Evolutionary conservation across 257 asterid species (phyloP).

Genomic region (Solanum paucissectum): DNA sequence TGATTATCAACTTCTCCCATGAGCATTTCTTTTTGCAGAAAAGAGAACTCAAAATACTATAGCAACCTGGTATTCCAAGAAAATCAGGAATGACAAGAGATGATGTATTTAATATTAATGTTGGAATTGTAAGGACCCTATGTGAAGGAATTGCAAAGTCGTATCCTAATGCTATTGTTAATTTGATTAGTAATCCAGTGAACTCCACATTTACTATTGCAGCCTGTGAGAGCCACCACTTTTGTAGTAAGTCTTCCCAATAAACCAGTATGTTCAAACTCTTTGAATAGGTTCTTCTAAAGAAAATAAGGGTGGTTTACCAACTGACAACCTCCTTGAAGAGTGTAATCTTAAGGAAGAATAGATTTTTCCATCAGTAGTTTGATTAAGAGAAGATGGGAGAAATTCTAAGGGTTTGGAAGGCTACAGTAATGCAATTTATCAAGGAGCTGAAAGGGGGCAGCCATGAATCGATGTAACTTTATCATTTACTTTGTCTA

Average conservation of each 20-base stretch:
- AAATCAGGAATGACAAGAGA: conserved; percentile 99
- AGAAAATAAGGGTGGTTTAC: neutral
- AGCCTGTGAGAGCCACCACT: conserved; percentile 7
- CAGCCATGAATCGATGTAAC: neutral
- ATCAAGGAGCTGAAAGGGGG: neutral
- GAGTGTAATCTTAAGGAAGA: neutral
- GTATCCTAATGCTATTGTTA: conserved; percentile 78
- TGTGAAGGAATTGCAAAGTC: conserved; percentile 80
- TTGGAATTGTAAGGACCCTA: conserved; percentile 81
- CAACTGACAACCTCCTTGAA: neutral
- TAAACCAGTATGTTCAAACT: too few species aligned
- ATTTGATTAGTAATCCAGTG: conserved; percentile 86
- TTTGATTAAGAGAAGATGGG: neutral
- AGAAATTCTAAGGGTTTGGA: neutral
- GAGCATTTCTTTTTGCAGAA: too few species aligned
- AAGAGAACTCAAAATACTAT: too few species aligned
- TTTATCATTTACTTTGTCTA: too few species aligned
- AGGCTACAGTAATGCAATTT: too few species aligned
- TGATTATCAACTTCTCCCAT: too few species aligned
- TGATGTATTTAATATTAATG: conserved; percentile 88
- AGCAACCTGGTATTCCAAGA: conserved; percentile 67
- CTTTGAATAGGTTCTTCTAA: too few species aligned
- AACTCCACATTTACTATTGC: conserved; percentile 97
- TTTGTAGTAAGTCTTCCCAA: too few species aligned
- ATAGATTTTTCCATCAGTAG: neutral